phyloP scores from a whole-genome alignment of 257 asterid species.

The Solanum tarijense region DNA sequence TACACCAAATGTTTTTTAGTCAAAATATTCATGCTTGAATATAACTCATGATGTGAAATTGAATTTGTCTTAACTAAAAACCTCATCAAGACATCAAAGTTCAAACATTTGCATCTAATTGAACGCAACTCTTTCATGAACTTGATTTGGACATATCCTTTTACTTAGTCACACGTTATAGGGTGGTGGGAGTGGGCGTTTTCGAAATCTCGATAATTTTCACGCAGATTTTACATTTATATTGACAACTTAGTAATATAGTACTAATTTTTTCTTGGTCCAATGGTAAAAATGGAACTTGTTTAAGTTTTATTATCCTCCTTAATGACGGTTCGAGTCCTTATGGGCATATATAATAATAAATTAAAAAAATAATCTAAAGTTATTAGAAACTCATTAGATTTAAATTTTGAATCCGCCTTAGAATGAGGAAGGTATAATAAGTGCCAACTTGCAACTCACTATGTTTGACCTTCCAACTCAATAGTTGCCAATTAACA shows the following conservation, averaged over 20 bases:
- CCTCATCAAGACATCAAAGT: too few relatives aligned
- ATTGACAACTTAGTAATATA: neutral
- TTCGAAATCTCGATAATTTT: too few relatives aligned
- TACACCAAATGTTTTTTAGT: neutral
- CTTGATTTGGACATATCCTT: neutral
- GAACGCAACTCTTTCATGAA: neutral
- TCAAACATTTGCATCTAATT: neutral
- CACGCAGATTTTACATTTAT: too few relatives aligned
- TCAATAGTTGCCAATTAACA: neutral
- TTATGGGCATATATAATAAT: too few relatives aligned
- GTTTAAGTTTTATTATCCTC: neutral
- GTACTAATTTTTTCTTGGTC: neutral
- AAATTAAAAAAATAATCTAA: too few relatives aligned
- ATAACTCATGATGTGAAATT: neutral
- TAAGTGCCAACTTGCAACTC: neutral
- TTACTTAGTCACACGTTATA: neutral
- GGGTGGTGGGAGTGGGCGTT: neutral
- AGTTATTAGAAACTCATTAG: too few relatives aligned
- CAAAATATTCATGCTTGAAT: neutral
- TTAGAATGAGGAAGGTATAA: too few relatives aligned
- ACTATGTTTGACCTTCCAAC: too few relatives aligned
- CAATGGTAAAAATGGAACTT: neutral
- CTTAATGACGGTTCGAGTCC: too few relatives aligned
- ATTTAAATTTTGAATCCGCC: too few relatives aligned
- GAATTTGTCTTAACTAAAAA: too few relatives aligned